Conservation (phyloP, 208 protist species). For the Endotrypanum monterogeii region DNA sequence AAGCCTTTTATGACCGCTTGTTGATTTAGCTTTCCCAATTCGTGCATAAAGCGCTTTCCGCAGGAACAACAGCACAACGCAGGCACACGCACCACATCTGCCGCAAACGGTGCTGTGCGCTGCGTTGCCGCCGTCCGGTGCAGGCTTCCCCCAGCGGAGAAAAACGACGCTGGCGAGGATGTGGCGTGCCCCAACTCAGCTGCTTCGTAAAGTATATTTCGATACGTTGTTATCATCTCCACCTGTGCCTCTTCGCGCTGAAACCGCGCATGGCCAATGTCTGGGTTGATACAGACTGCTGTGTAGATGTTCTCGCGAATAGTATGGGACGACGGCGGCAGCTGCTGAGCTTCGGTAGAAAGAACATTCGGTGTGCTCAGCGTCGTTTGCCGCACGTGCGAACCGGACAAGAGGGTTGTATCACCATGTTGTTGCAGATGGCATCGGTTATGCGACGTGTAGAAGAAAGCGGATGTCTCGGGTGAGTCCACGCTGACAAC, state of each 20-base stretch:
- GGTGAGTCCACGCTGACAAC: conserved; percentile 2
- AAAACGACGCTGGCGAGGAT: neutral
- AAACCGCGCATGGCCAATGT: conserved; percentile 63
- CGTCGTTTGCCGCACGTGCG: conserved; percentile 2
- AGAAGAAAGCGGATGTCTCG: conserved; percentile 26
- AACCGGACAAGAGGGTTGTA: conserved; percentile 47
- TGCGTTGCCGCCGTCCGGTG: conserved; percentile 5
- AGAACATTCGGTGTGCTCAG: conserved; percentile 13
- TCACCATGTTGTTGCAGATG: conserved; percentile 75
- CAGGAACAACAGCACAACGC: conserved; percentile 64
- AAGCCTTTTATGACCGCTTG: conserved; percentile 87
- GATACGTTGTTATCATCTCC: conserved; percentile 86
- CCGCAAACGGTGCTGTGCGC: conserved; percentile 16
- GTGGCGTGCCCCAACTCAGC: conserved; percentile 46
- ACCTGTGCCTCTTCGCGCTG: conserved; percentile 88
- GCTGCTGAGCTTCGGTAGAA: neutral
- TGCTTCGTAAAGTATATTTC: conserved; percentile 86
- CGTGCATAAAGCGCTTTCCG: conserved; percentile 47
- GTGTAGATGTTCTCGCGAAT: conserved; percentile 38
- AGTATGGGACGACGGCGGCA: conserved; percentile 2
- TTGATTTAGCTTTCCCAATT: conserved; percentile 86
- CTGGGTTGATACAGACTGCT: conserved; percentile 66
- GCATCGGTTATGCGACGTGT: conserved; percentile 18
- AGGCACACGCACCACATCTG: conserved; percentile 75
- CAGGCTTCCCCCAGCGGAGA: conserved; percentile 1